Base-by-base conservation (phyloP, 192 early-diverging fungal species). In the Mortierella antarctica region DNA sequence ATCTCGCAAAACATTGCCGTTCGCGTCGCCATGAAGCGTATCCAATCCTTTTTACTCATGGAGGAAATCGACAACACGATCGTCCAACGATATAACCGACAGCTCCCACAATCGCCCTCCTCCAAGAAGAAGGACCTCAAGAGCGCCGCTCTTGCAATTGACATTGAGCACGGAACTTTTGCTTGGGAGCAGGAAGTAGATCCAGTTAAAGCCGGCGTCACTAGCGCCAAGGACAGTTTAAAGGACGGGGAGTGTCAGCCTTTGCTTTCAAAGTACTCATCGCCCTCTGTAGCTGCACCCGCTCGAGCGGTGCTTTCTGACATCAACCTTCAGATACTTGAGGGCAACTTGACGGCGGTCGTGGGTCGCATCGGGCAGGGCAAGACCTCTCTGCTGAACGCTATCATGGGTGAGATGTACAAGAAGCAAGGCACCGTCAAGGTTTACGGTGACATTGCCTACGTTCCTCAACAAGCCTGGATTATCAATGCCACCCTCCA, bases 391-490 rank as follows among this genome's bases (percentile, higher is more conserved):
- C 69, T 95, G 41, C 67, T 94, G 12, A 82, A 83, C 40, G 92
- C 92, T 0, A 62, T 95, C 12, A 80, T 95, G 13, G 95, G 95
- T 41, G 95, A 96, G 73, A 95, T 95, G 92, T 86, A 89, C 65
- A 89, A 86, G 50, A 45, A 62, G 8, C 39, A 47, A 2, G 93
- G 91, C 42, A 59, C 71, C 10, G 89, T 93, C 2, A 49, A 18
- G 1, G 58, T 95, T 1, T 73, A 83, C 14, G 95, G 94, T 7
- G 68, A 58, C 4, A 62, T 90, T 9, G 88, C 91, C 0, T 91
- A 89, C 62, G 86, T 74, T 2, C 60, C 86, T 1, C 88, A 92
- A 56, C 83, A 87, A 56, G 61, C 60, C 39, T 71, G 70, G 70
- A 71, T 71, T 54, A 39, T 71, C 61, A 71, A 71, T 39, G 70